Conservation (phyloP, 2,329 filamentous ascomycete genomes). For the Colletotrichum karsti region DNA sequence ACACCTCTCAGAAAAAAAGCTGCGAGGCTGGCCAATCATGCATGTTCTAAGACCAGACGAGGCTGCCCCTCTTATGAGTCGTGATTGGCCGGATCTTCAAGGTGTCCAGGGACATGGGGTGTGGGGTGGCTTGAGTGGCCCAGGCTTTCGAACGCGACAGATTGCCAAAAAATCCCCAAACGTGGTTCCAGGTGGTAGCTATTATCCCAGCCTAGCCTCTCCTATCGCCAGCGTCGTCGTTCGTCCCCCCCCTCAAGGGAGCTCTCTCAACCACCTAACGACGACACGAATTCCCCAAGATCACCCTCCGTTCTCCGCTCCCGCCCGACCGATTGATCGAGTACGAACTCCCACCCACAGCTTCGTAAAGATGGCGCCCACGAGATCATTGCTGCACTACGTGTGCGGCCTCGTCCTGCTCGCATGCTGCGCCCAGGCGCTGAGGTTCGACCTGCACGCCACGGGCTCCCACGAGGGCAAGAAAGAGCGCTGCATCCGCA, state of each 20-base stretch:
- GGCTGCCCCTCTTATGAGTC: neutral
- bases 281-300: conserved; percentile 12
- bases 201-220: conserved; percentile 12
- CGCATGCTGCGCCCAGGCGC: conserved; percentile 66
- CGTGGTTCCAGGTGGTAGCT: conserved; percentile 11
- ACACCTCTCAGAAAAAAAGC: conserved; percentile 11
- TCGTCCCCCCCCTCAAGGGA: conserved; percentile 17
- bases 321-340: neutral
- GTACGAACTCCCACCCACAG: neutral
- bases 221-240: conserved; percentile 23
- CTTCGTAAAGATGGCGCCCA: conserved; percentile 60
- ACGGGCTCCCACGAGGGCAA: conserved; percentile 68
- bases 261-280: conserved; percentile 19
- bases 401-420: conserved; percentile 67
- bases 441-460: conserved; percentile 93
- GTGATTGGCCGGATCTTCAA: conserved; percentile 7
- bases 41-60: neutral
- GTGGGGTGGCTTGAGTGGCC: conserved; percentile 11
- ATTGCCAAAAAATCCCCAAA: conserved; percentile 31
- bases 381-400: conserved; percentile 63
- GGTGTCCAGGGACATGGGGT: conserved; percentile 7
- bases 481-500: conserved; percentile 91
- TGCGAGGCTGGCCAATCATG: conserved; percentile 22
- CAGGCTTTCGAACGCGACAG: conserved; percentile 32
- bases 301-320: conserved; percentile 55